Evolutionary conservation across 179 eudicot species (phyloP).

Genomic region (Beta macrorhiza): DNA sequence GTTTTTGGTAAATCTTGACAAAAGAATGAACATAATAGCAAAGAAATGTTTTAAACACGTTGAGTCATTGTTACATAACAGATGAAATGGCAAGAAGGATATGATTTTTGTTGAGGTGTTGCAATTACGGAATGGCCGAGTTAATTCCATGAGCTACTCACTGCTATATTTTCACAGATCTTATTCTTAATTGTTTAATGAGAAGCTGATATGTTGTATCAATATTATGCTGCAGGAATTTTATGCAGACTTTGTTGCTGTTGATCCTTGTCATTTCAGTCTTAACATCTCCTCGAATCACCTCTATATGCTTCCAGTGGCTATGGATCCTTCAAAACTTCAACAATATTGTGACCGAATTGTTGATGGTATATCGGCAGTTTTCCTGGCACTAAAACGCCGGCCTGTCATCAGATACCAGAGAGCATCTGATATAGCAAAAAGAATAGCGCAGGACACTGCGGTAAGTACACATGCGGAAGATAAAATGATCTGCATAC

Average conservation of each 20-base stretch:
- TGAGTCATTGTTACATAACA: too few species aligned
- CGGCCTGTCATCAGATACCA: constrained; percentile 84
- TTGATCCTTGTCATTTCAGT: constrained; percentile 74
- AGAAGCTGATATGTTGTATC: constrained; percentile 8
- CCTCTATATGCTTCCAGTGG: constrained; percentile 90
- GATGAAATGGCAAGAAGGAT: too few species aligned
- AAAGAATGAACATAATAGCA: too few species aligned
- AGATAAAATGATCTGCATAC: background rate
- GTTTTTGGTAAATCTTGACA: too few species aligned
- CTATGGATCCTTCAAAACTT: constrained; percentile 64
- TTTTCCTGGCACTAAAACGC: constrained; percentile 78
- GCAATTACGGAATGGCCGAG: too few species aligned
- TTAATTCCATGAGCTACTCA: too few species aligned
- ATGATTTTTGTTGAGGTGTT: too few species aligned
- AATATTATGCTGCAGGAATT: constrained; percentile 57
- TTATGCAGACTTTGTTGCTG: constrained; percentile 88
- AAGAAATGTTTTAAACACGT: too few species aligned
- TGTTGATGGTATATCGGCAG: constrained; percentile 84
- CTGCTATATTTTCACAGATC: background rate
- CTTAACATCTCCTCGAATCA: constrained; percentile 66
- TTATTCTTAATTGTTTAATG: background rate
- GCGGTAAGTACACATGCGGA: constrained; percentile 45
- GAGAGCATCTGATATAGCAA: constrained; percentile 82
- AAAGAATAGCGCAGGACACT: constrained; percentile 79
- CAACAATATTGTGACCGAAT: constrained; percentile 75